phyloP scores from a whole-genome alignment of 2,329 filamentous ascomycete species.

The Didymella keratinophila region DNA sequence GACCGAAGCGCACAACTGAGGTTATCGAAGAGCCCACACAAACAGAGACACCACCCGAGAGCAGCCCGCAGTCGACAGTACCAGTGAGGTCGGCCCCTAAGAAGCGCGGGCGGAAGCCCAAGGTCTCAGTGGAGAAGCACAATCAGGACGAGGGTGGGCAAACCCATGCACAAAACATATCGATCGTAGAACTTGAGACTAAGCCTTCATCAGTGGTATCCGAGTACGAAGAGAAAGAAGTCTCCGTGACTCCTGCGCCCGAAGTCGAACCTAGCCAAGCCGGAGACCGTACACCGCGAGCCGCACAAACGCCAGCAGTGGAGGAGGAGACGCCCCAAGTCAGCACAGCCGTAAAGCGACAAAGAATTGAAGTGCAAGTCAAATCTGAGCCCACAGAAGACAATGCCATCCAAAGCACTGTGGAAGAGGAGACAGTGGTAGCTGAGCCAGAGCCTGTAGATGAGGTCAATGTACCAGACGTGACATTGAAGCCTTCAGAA shows the following conservation, averaged over 20 bases:
- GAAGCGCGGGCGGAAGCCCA: conserved; percentile 64
- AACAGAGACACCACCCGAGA: conserved; percentile 66
- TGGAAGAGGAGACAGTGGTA: conserved; percentile 63
- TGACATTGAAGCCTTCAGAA: conserved; percentile 14
- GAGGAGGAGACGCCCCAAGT: conserved; percentile 12
- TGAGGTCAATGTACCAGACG: conserved; percentile 31
- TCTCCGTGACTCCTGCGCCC: conserved; percentile 11
- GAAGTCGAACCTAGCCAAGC: conserved; percentile 12
- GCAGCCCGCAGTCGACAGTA: conserved; percentile 48
- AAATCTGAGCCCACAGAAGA: conserved; percentile 56
- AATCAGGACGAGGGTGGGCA: conserved; percentile 52
- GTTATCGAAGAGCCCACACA: conserved; percentile 70
- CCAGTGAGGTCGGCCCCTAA: conserved; percentile 54
- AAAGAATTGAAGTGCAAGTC: conserved; percentile 9
- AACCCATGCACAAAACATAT: conserved; percentile 59
- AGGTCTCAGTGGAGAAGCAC: conserved; percentile 50
- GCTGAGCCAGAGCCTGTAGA: conserved; percentile 14
- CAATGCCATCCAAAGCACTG: conserved; percentile 64
- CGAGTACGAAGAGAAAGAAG: conserved; percentile 45
- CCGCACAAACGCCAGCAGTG: conserved; percentile 7
- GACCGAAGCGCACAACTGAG: conserved; percentile 53
- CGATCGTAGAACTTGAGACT: conserved; percentile 65
- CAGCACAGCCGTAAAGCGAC: conserved; percentile 61
- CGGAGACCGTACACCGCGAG: conserved; percentile 13
- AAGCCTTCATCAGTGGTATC: conserved; percentile 64